Evolutionary conservation across 164 flowering plant species (phyloP).

Genomic region (Tetracentron sinense): DNA sequence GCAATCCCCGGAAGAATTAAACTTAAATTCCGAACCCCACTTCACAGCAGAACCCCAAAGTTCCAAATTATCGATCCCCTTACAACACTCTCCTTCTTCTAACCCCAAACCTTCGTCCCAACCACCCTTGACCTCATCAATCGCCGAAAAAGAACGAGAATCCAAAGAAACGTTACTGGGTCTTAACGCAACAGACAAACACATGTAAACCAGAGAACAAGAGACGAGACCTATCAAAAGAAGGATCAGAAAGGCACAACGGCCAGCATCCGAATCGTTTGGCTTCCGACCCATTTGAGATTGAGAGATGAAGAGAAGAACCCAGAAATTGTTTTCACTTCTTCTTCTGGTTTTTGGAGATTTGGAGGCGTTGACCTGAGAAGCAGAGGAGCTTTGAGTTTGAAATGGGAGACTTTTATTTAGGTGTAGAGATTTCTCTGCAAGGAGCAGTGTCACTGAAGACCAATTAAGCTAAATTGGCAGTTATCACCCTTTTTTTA

Average conservation of each 20-base stretch:
- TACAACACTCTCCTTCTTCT: constrained; percentile 52
- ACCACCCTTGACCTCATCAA: constrained; percentile 11
- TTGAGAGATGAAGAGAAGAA: constrained; percentile 10
- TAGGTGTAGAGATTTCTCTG: too few species aligned
- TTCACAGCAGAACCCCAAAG: constrained; percentile 93
- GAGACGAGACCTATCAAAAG: constrained; percentile 41
- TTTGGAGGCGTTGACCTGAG: constrained; percentile 13
- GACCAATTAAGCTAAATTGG: too few species aligned
- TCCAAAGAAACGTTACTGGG: constrained; percentile 10
- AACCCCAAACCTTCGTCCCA: constrained; percentile 3
- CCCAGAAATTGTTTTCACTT: constrained; percentile 22
- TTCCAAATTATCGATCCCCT: constrained; percentile 75
- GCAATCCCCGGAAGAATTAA: constrained; percentile 63
- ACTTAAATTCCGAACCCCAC: constrained; percentile 89
- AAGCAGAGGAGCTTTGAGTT: too few species aligned
- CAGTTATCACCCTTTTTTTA: too few species aligned
- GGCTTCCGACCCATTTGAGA: constrained; percentile 57
- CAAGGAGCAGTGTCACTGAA: too few species aligned
- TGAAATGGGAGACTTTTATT: too few species aligned
- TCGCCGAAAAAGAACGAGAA: constrained; percentile 10
- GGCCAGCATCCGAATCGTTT: constrained; percentile 35
- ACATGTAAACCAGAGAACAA: constrained; percentile 47
- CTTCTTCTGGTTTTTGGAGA: background rate
- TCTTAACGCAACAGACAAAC: constrained; percentile 33
- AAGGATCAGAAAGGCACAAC: constrained; percentile 33